Conservation (phyloP, 2,329 filamentous ascomycete genomes). For the Trichoderma aggressivum region DNA sequence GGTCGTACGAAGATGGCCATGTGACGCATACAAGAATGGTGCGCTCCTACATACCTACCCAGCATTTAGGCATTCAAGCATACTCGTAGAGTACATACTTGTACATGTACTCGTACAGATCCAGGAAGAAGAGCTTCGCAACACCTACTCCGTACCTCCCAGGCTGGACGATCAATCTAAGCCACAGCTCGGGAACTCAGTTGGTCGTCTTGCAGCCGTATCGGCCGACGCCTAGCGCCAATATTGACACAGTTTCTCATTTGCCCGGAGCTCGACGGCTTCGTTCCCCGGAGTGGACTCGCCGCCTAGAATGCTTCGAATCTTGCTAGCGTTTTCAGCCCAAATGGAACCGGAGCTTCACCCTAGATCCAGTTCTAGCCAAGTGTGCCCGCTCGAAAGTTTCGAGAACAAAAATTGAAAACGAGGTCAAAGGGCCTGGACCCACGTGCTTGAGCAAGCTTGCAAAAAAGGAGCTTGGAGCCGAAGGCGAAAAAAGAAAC, state of each 20-base stretch:
- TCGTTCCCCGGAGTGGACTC: constrained; percentile 16
- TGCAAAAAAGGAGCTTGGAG: neutral
- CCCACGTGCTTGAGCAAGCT: neutral
- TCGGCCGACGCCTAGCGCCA: constrained; percentile 17
- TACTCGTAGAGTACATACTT: neutral
- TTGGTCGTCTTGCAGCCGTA: neutral
- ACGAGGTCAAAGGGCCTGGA: neutral
- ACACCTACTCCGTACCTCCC: neutral
- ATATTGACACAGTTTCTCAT: constrained; percentile 8
- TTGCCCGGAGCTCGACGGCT: constrained; percentile 9
- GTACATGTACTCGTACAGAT: neutral
- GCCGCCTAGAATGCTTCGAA: neutral
- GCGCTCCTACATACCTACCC: neutral
- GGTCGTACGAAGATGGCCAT: neutral
- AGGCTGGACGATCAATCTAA: constrained; percentile 8
- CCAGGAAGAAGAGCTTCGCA: neutral
- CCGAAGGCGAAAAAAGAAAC: neutral
- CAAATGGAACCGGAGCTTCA: neutral
- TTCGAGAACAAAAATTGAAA: constrained; percentile 10
- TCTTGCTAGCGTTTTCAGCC: constrained; percentile 15
- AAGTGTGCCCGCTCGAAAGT: constrained; percentile 4
- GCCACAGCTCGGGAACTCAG: neutral
- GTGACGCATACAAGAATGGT: constrained; percentile 1
- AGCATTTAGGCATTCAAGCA: neutral
- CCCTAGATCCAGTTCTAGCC: constrained; percentile 11